Conservation (phyloP, 1,139 yeast genomes). For the Protomyces inouyei region DNA sequence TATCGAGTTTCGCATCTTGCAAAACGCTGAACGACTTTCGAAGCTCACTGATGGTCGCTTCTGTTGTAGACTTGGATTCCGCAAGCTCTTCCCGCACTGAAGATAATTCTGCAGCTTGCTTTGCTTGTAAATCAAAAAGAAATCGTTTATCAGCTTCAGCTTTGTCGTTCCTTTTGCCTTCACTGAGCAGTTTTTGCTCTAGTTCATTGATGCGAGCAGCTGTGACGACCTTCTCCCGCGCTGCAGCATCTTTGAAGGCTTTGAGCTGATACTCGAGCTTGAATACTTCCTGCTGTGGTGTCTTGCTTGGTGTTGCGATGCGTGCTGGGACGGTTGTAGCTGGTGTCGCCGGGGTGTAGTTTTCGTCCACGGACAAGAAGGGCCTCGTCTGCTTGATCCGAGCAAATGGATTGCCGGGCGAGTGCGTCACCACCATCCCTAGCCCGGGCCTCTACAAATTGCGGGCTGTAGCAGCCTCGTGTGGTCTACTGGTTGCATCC, state of each 20-base stretch:
- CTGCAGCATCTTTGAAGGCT: slow-evolving; percentile 4
- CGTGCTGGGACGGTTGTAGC: not conserved
- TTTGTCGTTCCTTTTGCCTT: slow-evolving; percentile 33
- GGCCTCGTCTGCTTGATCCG: slow-evolving; percentile 2
- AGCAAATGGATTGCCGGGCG: slow-evolving; percentile 25
- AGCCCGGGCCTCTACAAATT: not conserved
- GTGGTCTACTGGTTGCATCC: too few species aligned
- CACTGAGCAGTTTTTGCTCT: slow-evolving; percentile 11
- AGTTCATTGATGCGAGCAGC: slow-evolving; percentile 16
- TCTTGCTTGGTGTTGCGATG: not conserved
- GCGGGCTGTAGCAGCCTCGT: too few species aligned
- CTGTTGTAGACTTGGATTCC: slow-evolving; percentile 34
- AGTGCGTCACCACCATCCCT: slow-evolving; percentile 18
- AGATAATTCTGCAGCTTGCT: slow-evolving; percentile 38
- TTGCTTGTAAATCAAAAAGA: slow-evolving; percentile 44
- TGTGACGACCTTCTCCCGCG: slow-evolving; percentile 6
- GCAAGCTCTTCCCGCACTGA: slow-evolving; percentile 37
- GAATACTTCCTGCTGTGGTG: not conserved
- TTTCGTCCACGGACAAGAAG: not conserved
- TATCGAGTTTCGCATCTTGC: slow-evolving; percentile 30
- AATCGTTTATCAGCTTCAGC: slow-evolving; percentile 43
- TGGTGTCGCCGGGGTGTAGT: not conserved
- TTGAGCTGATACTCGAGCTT: slow-evolving; percentile 7
- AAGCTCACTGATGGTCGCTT: slow-evolving; percentile 32
- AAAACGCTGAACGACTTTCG: slow-evolving; percentile 31